A percentile compares a stretch with the other conserved stretches of the same genome.
Conservation (phyloP, 306 rosid species). For the Cicer cuneatum region DNA sequence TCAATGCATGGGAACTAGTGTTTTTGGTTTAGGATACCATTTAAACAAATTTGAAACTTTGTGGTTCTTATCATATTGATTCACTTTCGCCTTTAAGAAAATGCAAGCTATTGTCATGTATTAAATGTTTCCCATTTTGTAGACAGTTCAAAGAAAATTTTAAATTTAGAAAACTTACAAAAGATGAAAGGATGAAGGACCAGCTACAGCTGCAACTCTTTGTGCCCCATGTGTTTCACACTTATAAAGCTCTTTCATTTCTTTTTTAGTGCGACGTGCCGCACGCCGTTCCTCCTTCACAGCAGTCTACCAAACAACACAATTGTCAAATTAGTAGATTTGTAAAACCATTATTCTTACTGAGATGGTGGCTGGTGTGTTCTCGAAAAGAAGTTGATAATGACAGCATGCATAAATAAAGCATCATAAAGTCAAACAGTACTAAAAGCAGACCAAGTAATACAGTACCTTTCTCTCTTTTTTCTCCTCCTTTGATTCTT, state of each 20-base stretch:
- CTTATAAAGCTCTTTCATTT: constrained; percentile 78
- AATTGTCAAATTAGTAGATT: background rate
- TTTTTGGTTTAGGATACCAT: background rate
- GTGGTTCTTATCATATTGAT: background rate
- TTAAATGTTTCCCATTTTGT: background rate
- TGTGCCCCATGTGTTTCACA: constrained; percentile 83
- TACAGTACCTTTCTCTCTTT: constrained; percentile 82
- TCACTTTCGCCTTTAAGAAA: constrained; percentile 17
- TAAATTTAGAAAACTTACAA: constrained; percentile 53
- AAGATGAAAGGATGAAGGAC: constrained; percentile 80
- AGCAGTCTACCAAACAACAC: constrained; percentile 60
- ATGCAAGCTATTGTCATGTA: background rate
- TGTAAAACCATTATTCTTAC: constrained; percentile 1
- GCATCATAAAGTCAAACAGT: constrained; percentile 13
- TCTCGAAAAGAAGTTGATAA: constrained; percentile 18
- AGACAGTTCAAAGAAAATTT: background rate
- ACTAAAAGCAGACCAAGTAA: constrained; percentile 26
- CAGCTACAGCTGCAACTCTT: constrained; percentile 77
- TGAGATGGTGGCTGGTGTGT: constrained; percentile 1
- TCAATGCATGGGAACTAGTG: too few species aligned
- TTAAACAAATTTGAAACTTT: background rate
- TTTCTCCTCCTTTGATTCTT: constrained; percentile 85
- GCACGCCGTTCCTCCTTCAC: constrained; percentile 85
- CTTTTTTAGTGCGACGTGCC: constrained; percentile 81
- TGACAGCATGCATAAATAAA: constrained; percentile 7